Evolutionary conservation across 176 grass and related monocot genomes (phyloP).

Genomic region (Rhipidocladum racemiflorum): DNA sequence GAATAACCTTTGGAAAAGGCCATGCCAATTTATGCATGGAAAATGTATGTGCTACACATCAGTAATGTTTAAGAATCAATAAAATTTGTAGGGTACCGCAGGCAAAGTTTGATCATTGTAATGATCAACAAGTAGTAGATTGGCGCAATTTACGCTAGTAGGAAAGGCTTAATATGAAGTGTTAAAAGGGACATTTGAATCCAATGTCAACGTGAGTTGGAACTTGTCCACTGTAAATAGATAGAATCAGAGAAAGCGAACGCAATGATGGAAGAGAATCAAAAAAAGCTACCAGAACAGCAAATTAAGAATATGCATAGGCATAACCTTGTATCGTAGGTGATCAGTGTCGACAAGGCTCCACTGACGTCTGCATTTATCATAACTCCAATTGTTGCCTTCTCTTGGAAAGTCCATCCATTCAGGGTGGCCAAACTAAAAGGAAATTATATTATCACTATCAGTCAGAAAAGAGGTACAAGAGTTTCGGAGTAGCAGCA

Average conservation of each 20-base stretch:
- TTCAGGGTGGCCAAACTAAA: constrained; percentile 97
- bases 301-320: background rate
- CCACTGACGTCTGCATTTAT: constrained; percentile 98
- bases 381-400: constrained; percentile 91
- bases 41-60: background rate
- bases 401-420: constrained; percentile 99
- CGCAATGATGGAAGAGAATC: background rate
- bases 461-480: background rate
- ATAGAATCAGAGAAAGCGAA: constrained; percentile 3
- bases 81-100: background rate
- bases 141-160: background rate
- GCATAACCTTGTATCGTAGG: constrained; percentile 88
- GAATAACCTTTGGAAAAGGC: constrained; percentile 5
- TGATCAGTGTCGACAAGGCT: constrained; percentile 86
- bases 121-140: background rate
- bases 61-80: background rate
- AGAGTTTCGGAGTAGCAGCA: background rate
- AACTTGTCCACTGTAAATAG: constrained; percentile 11
- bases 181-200: background rate
- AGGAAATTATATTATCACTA: background rate
- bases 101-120: background rate
- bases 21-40: background rate
- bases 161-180: background rate
- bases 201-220: background rate
- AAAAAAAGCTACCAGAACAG: background rate